Conservation (phyloP, 768 basidiomycete genomes). For the Kwoniella dejecticola region DNA sequence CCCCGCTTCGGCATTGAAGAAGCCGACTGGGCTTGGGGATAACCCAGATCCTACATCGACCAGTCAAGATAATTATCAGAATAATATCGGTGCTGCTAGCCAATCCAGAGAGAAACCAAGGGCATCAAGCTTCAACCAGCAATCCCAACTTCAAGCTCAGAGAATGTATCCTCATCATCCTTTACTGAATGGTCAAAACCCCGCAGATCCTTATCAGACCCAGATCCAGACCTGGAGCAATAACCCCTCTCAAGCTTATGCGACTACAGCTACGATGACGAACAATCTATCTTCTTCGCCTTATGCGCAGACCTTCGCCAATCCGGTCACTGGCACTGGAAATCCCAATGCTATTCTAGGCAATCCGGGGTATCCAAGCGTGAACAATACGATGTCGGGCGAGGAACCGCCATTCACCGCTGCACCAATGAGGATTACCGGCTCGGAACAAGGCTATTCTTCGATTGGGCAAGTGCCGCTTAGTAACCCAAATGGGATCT, state of each 20-base stretch:
- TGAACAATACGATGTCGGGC: not conserved
- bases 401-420: constrained; percentile 24
- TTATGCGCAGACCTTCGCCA: constrained; percentile 16
- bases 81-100: not conserved
- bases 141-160: constrained; percentile 31
- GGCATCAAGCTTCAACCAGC: constrained; percentile 16
- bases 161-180: constrained; percentile 44
- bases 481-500: not conserved
- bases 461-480: constrained; percentile 6
- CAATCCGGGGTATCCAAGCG: constrained; percentile 15
- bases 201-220: not conserved
- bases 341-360: constrained; percentile 12
- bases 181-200: constrained; percentile 4
- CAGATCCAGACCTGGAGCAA: constrained; percentile 17
- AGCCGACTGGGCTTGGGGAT: not conserved
- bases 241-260: constrained; percentile 14
- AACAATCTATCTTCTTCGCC: constrained; percentile 6
- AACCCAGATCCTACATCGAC: not conserved
- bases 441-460: constrained; percentile 33
- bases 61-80: not conserved
- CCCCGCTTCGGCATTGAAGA: constrained; percentile 17
- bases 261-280: constrained; percentile 16
- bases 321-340: constrained; percentile 14
- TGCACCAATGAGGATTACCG: constrained; percentile 27
- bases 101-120: constrained; percentile 15